phyloP scores from a whole-genome alignment of 2,329 filamentous ascomycete species.

The Paecilomyces fulvus region DNA sequence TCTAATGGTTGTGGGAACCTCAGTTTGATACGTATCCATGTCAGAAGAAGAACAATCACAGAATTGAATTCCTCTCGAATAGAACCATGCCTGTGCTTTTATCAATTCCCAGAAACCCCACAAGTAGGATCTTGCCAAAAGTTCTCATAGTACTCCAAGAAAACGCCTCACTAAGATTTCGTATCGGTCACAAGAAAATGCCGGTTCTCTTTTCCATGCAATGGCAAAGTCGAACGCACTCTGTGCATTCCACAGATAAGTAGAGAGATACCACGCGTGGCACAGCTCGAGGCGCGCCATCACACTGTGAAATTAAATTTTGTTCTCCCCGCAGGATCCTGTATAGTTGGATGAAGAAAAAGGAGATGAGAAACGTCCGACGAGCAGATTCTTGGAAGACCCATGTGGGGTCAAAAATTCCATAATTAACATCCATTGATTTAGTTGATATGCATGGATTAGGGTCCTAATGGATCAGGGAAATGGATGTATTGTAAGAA shows the following conservation, averaged over 20 bases:
- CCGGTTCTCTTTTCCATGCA: background rate
- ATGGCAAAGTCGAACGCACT: background rate
- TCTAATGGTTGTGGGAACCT: too few species aligned
- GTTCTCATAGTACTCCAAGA: too few species aligned
- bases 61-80: too few species aligned
- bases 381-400: background rate
- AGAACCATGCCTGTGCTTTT: too few species aligned
- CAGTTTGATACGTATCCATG: too few species aligned
- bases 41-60: too few species aligned
- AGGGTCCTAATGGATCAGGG: background rate
- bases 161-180: too few species aligned
- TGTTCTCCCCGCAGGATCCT: background rate
- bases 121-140: too few species aligned
- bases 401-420: background rate
- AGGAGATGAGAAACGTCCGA: background rate
- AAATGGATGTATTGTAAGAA: background rate
- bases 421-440: background rate
- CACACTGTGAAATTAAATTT: background rate
- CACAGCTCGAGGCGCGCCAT: background rate
- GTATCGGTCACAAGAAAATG: background rate
- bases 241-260: background rate
- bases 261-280: background rate
- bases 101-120: too few species aligned
- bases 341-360: background rate
- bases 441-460: background rate